A percentile compares a stretch with the other conserved stretches of the same genome.
phyloP scores from a whole-genome alignment of 805 yeast genomes.

The Sungouiozyma intestinalis region DNA sequence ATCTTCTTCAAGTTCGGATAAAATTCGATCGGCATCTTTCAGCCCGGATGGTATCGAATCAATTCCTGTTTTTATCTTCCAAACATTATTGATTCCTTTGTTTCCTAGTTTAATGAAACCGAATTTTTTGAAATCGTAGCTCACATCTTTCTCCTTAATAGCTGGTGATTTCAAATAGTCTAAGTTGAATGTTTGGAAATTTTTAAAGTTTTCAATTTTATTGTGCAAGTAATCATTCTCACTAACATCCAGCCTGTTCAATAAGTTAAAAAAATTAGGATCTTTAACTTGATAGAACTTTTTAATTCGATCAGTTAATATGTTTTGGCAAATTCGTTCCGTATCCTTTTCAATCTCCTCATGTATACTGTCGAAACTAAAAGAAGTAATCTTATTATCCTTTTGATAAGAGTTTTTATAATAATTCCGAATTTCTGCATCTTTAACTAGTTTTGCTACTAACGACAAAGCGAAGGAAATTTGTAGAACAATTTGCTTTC shows the following conservation, averaged over 20 bases:
- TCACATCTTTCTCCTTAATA: background rate
- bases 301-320: slow-evolving; percentile 11
- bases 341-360: slow-evolving; percentile 11
- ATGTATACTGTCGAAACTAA: slow-evolving; percentile 7
- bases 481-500: slow-evolving; percentile 24
- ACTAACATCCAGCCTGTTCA: slow-evolving; percentile 7
- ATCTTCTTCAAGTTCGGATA: slow-evolving; percentile 12
- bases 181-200: slow-evolving; percentile 12
- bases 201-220: slow-evolving; percentile 19
- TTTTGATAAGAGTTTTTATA: slow-evolving; percentile 15
- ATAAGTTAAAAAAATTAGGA: slow-evolving; percentile 10
- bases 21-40: slow-evolving; percentile 15
- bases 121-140: slow-evolving; percentile 20
- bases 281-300: slow-evolving; percentile 19
- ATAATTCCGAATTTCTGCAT: slow-evolving; percentile 12
- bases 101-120: slow-evolving; percentile 26
- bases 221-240: slow-evolving; percentile 11
- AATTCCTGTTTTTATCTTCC: slow-evolving; percentile 35
- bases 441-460: slow-evolving; percentile 9
- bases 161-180: background rate
- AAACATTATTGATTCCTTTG: slow-evolving; percentile 23
- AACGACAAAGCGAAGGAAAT: slow-evolving; percentile 12
- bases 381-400: slow-evolving; percentile 9
- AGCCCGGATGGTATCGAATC: slow-evolving; percentile 19
- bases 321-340: slow-evolving; percentile 8